These are phyloP conservation scores for Rubroshorea leprosula DNA, from an alignment of 345 rosid species.

Conservation along the genomic window DNA sequence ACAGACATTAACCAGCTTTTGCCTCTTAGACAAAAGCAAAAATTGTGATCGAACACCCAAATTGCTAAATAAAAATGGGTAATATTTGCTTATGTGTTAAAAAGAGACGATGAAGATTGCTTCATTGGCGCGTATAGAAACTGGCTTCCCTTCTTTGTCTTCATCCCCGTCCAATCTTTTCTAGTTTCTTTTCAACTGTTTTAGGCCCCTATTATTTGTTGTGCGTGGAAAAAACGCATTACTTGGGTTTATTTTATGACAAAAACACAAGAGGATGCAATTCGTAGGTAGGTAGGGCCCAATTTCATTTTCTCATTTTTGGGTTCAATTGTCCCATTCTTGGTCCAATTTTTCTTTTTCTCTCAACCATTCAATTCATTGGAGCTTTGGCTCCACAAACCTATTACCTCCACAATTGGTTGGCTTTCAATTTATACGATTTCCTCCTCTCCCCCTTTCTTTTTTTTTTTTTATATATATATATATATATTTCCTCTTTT, in stretches of 20 bases:
- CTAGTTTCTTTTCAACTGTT: slow-evolving; percentile 4
- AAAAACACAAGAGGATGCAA: slow-evolving; percentile 21
- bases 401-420: slow-evolving; percentile 18
- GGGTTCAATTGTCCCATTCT: too few species aligned
- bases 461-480: too few species aligned
- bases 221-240: slow-evolving; percentile 28
- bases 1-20: slow-evolving; percentile 13
- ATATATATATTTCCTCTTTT: too few species aligned
- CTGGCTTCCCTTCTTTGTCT: too few species aligned
- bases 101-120: too few species aligned
- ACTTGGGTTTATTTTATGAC: slow-evolving; percentile 10
- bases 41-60: slow-evolving; percentile 10
- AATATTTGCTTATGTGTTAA: slow-evolving; percentile 12
- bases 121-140: too few species aligned
- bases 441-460: background rate
- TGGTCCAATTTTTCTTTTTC: slow-evolving; percentile 19
- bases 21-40: background rate
- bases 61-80: background rate
- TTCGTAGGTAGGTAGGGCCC: slow-evolving; percentile 16
- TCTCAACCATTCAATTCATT: slow-evolving; percentile 16
- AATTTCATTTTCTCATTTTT: background rate
- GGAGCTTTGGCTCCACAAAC: slow-evolving; percentile 23
- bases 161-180: slow-evolving; percentile 11
- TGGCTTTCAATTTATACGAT: slow-evolving; percentile 17
- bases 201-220: background rate